Evolutionary conservation across 1,284 basidiomycete genomes (phyloP).

Genomic region (Cryptococcus sp.): DNA sequence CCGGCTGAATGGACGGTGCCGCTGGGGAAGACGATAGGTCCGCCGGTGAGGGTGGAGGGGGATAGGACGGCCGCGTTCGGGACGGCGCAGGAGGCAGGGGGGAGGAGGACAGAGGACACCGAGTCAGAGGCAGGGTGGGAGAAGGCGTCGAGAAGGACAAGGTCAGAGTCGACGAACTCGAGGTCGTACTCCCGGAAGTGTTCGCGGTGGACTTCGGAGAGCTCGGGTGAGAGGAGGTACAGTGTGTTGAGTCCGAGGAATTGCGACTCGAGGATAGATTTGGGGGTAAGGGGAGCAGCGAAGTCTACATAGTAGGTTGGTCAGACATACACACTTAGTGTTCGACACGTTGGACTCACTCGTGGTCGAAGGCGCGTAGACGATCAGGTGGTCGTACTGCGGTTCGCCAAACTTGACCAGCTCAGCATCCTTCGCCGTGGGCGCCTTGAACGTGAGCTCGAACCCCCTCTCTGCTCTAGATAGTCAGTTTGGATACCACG

Average conservation of each 20-base stretch:
- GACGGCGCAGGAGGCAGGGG: constrained; percentile 65
- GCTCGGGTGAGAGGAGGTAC: constrained; percentile 66
- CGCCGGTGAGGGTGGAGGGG: constrained; percentile 31
- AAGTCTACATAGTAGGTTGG: constrained; percentile 17
- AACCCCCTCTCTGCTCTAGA: constrained; percentile 63
- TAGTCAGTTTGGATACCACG: constrained; percentile 1
- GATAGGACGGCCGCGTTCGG: constrained; percentile 24
- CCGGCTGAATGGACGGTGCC: constrained; percentile 70
- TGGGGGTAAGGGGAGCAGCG: constrained; percentile 65
- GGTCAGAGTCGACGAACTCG: constrained; percentile 52
- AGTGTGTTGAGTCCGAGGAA: constrained; percentile 74
- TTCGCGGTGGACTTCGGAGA: constrained; percentile 53
- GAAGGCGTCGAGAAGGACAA: constrained; percentile 53
- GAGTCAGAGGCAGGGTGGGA: constrained; percentile 39
- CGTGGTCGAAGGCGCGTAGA: constrained; percentile 78
- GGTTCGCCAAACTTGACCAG: constrained; percentile 69
- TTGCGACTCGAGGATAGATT: constrained; percentile 71
- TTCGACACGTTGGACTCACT: constrained; percentile 53
- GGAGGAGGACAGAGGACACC: constrained; percentile 65
- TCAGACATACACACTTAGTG: background rate
- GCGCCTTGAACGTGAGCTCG: constrained; percentile 74
- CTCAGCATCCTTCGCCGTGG: constrained; percentile 64
- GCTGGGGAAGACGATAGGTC: constrained; percentile 59
- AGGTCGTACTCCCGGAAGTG: constrained; percentile 57
- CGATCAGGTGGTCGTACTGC: constrained; percentile 74